Conservation (phyloP, 805 yeast species). For the Lachancea sp. region DNA sequence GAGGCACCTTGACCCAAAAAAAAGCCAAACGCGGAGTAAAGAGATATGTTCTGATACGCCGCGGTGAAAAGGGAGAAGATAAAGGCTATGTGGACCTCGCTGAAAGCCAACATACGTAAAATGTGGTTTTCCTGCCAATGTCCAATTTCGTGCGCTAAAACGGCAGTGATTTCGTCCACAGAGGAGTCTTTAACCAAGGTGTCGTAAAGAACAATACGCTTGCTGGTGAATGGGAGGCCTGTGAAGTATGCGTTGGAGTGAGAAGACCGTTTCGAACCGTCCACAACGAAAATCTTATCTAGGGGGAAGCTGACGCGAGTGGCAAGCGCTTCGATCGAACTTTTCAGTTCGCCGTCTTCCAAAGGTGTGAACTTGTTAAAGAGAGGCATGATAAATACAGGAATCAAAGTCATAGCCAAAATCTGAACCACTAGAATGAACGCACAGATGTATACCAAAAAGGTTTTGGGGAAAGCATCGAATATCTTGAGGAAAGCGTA, state of each 20-base stretch:
- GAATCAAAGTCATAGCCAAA: conserved; percentile 66
- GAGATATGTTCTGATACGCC: conserved; percentile 70
- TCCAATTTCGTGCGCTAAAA: conserved; percentile 96
- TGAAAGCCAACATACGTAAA: conserved; percentile 60
- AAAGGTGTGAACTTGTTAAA: conserved; percentile 89
- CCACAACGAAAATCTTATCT: conserved; percentile 78
- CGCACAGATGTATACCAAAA: conserved; percentile 72
- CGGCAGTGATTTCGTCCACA: conserved; percentile 80
- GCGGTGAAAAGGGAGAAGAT: conserved; percentile 71
- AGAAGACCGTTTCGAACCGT: conserved; percentile 93
- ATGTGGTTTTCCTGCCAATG: conserved; percentile 94
- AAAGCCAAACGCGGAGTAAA: conserved; percentile 78
- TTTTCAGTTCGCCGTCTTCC: conserved; percentile 81
- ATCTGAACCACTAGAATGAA: conserved; percentile 69
- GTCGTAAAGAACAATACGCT: conserved; percentile 90
- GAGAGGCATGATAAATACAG: conserved; percentile 83
- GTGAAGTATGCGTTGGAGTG: conserved; percentile 96
- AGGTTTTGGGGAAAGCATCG: conserved; percentile 70
- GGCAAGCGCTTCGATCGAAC: conserved; percentile 76
- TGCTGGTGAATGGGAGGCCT: conserved; percentile 89
- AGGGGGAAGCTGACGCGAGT: conserved; percentile 74
- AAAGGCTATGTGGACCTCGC: conserved; percentile 57
- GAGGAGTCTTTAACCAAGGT: conserved; percentile 79
- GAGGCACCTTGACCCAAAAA: conserved; percentile 16
- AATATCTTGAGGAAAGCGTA: conserved; percentile 76